Percentiles rank a stretch among this genome's conserved stretches.
phyloP scores from a whole-genome alignment of 2,329 filamentous ascomycete species.

The Epichloe sylvatica region DNA sequence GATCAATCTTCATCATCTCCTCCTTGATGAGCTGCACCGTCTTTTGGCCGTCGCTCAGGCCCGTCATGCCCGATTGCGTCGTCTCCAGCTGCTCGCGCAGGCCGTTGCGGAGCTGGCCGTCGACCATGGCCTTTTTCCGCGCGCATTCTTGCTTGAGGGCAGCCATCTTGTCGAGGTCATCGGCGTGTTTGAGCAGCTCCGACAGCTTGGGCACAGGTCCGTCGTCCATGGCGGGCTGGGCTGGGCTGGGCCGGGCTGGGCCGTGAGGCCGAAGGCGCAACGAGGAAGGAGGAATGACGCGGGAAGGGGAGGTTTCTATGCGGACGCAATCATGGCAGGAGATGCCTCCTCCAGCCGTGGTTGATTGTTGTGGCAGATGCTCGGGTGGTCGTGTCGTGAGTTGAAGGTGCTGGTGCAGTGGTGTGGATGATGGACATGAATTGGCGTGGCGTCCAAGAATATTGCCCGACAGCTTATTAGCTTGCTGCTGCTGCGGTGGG shows the following conservation, averaged over 20 bases:
- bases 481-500: no score
- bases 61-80: constrained; percentile 83
- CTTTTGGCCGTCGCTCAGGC: constrained; percentile 78
- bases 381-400: no score
- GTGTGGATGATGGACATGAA: no score
- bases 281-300: neutral
- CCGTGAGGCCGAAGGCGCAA: neutral
- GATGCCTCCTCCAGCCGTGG: neutral
- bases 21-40: constrained; percentile 89
- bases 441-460: no score
- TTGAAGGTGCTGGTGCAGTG: no score
- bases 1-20: constrained; percentile 97
- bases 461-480: no score
- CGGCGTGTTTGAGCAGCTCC: constrained; percentile 85
- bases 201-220: constrained; percentile 66
- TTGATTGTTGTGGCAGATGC: neutral
- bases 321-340: constrained; percentile 10
- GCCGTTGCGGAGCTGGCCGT: constrained; percentile 76
- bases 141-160: constrained; percentile 82
- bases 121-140: constrained; percentile 84
- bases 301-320: constrained; percentile 2
- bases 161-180: constrained; percentile 92
- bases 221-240: constrained; percentile 30
- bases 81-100: constrained; percentile 87
- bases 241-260: neutral